A percentile compares a stretch with the other conserved stretches of the same genome.
phyloP scores from a whole-genome alignment of 169 alveolate species.

The Plasmodium falciparum region DNA sequence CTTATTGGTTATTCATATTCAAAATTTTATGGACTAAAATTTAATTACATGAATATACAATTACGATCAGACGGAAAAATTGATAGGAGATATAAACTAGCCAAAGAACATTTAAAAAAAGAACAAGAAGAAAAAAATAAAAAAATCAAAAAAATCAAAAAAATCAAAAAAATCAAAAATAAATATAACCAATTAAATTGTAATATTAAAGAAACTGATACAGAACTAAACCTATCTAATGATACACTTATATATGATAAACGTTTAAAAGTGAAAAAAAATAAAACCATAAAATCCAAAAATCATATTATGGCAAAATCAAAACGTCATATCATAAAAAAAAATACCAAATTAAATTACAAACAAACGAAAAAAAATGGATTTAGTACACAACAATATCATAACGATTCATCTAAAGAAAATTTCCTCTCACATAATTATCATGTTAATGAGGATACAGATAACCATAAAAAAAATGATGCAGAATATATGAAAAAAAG shows the following conservation, averaged over 20 bases:
- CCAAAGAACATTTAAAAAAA: not conserved
- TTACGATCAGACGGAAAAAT: conserved; percentile 4
- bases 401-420: not conserved
- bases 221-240: conserved; percentile 1
- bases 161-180: conserved; percentile 5
- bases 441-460: not conserved
- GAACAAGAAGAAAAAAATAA: conserved; percentile 14
- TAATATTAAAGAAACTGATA: not conserved
- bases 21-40: conserved; percentile 28
- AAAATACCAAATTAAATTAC: too few species aligned
- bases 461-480: not conserved
- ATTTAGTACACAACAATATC: not conserved
- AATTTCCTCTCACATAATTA: not conserved
- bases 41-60: conserved; percentile 25
- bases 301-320: not conserved
- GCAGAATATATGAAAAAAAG: conserved; percentile 1
- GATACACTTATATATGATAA: not conserved
- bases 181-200: not conserved
- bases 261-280: not conserved
- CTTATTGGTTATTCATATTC: conserved; percentile 52
- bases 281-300: not conserved
- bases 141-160: conserved; percentile 13
- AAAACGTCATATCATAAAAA: too few species aligned
- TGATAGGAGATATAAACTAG: not conserved
- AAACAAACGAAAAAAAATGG: not conserved